These are phyloP conservation scores for Verticillium longisporum DNA, from an alignment of 2,329 filamentous ascomycete species.

Conservation along the genomic window DNA sequence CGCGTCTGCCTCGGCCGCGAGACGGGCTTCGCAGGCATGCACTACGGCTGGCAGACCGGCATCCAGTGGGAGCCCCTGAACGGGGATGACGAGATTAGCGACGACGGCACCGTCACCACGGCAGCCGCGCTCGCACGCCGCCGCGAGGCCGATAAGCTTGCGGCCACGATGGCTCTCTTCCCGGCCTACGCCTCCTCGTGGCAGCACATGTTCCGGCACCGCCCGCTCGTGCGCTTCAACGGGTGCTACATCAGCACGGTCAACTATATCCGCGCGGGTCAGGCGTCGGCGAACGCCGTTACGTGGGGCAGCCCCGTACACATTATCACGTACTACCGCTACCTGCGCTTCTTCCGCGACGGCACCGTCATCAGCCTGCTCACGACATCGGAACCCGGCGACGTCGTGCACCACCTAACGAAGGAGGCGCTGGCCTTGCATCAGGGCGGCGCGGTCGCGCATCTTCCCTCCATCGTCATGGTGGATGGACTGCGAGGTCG, in stretches of 20 bases:
- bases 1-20: conserved; percentile 61
- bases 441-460: conserved; percentile 19
- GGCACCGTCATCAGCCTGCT: conserved; percentile 76
- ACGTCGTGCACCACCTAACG: conserved; percentile 79
- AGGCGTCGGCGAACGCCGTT: conserved; percentile 59
- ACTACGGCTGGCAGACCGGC: conserved; percentile 66
- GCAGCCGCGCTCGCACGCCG: conserved; percentile 27
- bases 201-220: conserved; percentile 68
- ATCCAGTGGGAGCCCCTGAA: conserved; percentile 47
- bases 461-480: conserved; percentile 51
- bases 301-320: conserved; percentile 81
- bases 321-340: conserved; percentile 97
- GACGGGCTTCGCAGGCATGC: conserved; percentile 78
- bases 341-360: conserved; percentile 90
- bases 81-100: conserved; percentile 21
- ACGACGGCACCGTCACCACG: conserved; percentile 24
- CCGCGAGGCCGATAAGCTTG: conserved; percentile 23
- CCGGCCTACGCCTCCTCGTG: conserved; percentile 45
- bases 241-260: conserved; percentile 95
- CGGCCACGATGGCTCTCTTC: conserved; percentile 33
- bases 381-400: conserved; percentile 73
- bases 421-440: conserved; percentile 56
- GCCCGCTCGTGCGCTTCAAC: conserved; percentile 86
- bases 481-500: conserved; percentile 53
- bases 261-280: conserved; percentile 85